Evolutionary conservation across 192 early-diverging fungal species (phyloP).

Genomic region (Linnemannia exigua): DNA sequence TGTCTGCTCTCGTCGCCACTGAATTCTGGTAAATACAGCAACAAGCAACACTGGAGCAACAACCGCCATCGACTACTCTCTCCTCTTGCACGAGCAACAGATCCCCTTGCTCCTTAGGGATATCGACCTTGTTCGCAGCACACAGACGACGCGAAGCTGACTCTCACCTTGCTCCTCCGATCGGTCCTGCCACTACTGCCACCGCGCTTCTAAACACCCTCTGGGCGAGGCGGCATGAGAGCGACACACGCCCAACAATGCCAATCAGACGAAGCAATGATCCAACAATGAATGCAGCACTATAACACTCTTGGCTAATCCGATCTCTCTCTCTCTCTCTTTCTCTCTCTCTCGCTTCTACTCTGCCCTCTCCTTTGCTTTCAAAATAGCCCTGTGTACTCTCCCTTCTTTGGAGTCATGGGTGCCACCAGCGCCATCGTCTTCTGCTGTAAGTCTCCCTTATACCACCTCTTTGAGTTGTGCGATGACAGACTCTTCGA

Average conservation of each 20-base stretch:
- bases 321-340: not conserved
- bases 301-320: not conserved
- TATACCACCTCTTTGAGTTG: not conserved
- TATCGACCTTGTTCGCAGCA: no score
- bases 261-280: not conserved
- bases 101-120: not conserved
- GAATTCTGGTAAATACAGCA: constrained; percentile 43
- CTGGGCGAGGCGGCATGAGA: no score
- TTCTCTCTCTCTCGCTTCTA: not conserved
- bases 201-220: no score
- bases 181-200: no score
- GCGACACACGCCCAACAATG: no score
- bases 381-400: constrained; percentile 84
- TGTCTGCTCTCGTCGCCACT: constrained; percentile 34
- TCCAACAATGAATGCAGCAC: not conserved
- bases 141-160: no score
- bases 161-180: no score
- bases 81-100: not conserved
- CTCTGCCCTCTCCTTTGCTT: not conserved
- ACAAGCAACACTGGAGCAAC: no score
- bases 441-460: constrained; percentile 82
- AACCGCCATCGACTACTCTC: not conserved
- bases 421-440: constrained; percentile 95
- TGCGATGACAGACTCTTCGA: no score
- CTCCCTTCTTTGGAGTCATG: constrained; percentile 96